These are phyloP conservation scores for Euphorbia schlechtendalii DNA, from an alignment of 441 rosid species.

Conservation along the genomic window DNA sequence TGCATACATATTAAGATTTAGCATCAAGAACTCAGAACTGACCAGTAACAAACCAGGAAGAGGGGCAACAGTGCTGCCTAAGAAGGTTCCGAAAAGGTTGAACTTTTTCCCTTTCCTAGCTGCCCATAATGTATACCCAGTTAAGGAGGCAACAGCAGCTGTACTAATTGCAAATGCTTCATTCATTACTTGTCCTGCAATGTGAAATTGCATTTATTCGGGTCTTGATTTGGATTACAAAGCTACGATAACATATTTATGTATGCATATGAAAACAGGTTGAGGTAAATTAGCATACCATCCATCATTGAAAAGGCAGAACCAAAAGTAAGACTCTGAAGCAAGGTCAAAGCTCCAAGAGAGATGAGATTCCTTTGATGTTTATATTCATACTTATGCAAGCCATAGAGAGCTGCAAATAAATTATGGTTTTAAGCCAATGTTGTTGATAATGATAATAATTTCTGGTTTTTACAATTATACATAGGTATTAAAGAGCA, in stretches of 20 bases:
- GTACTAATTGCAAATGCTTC: constrained; percentile 78
- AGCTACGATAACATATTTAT: background rate
- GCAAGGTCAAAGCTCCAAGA: background rate
- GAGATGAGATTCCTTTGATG: background rate
- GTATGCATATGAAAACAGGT: background rate
- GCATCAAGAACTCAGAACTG: background rate
- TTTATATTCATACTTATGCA: background rate
- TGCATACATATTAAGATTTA: background rate
- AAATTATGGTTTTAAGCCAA: background rate
- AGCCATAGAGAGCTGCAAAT: constrained; percentile 1
- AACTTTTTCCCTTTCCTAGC: constrained; percentile 87
- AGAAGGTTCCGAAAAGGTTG: constrained; percentile 72
- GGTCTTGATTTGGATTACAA: background rate
- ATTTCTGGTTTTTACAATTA: background rate
- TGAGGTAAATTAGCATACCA: background rate
- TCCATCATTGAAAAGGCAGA: background rate
- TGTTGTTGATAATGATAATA: background rate
- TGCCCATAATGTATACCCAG: constrained; percentile 96
- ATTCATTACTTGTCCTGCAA: constrained; percentile 72
- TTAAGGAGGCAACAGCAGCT: constrained; percentile 64
- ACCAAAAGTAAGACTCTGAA: constrained; percentile 1
- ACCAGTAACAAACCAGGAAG: background rate
- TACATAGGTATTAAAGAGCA: background rate
- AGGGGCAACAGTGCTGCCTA: constrained; percentile 55
- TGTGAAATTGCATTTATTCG: background rate